These are phyloP conservation scores for Phytopythium helicoides DNA, from an alignment of 352 stramenopile species.

Conservation along the genomic window DNA sequence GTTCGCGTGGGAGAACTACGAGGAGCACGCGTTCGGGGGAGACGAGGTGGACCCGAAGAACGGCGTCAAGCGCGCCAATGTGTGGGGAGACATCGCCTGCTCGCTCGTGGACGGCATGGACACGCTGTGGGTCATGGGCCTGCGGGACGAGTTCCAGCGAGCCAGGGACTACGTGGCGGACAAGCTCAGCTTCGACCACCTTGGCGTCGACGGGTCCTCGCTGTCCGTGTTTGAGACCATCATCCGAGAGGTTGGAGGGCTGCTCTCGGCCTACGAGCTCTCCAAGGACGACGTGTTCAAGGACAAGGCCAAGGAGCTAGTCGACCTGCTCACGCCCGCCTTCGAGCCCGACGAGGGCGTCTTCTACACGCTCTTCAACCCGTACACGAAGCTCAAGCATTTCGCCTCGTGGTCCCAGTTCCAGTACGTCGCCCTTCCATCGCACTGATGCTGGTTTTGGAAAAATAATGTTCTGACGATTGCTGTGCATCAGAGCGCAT, in stretches of 20 bases:
- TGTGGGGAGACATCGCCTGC: conserved; percentile 90
- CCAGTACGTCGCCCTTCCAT: conserved; percentile 16
- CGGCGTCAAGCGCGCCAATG: conserved; percentile 57
- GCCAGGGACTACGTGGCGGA: conserved; percentile 86
- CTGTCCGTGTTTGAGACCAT: conserved; percentile 99
- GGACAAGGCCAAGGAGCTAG: conserved; percentile 92
- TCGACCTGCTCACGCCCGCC: conserved; percentile 83
- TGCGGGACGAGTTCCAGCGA: conserved; percentile 90
- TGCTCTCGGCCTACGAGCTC: conserved; percentile 95
- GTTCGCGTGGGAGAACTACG: conserved; percentile 89
- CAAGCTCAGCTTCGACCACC: conserved; percentile 78
- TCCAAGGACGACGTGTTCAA: conserved; percentile 88
- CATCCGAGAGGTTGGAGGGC: conserved; percentile 96
- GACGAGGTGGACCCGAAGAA: conserved; percentile 93
- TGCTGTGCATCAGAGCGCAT: conserved; percentile 39
- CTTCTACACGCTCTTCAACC: conserved; percentile 89
- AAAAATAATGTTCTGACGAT: neutral
- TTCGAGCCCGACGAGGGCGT: conserved; percentile 91
- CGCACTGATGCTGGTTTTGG: neutral
- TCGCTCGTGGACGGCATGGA: conserved; percentile 95
- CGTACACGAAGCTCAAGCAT: conserved; percentile 58
- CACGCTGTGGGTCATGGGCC: conserved; percentile 97
- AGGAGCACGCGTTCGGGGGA: conserved; percentile 92
- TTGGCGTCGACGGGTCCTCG: conserved; percentile 45
- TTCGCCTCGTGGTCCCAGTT: conserved; percentile 42